A percentile compares a stretch with the other conserved stretches of the same genome.
These are phyloP conservation scores for Kluyveromyces dobzhanskii DNA, from an alignment of 805 yeast genomes.

Conservation along the genomic window DNA sequence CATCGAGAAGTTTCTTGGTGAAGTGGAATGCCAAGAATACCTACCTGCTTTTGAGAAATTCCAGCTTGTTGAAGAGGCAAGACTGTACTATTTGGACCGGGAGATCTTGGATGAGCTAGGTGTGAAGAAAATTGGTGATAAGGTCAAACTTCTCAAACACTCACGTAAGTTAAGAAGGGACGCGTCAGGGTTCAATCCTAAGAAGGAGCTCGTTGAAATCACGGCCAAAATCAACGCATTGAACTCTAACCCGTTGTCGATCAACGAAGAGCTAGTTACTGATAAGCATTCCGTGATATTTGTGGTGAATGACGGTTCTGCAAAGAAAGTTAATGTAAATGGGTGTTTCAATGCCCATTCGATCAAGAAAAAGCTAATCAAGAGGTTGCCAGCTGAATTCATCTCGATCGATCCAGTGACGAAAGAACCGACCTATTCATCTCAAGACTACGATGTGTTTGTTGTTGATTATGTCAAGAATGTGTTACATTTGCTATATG, in stretches of 20 bases:
- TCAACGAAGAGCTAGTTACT: conserved; percentile 25
- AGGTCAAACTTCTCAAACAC: conserved; percentile 58
- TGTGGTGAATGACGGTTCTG: conserved; percentile 66
- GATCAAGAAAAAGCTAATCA: conserved; percentile 61
- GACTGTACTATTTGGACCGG: conserved; percentile 39
- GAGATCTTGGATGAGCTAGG: conserved; percentile 66
- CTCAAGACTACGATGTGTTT: conserved; percentile 50
- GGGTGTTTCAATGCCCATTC: conserved; percentile 78
- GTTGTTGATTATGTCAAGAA: conserved; percentile 39
- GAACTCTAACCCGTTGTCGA: conserved; percentile 11
- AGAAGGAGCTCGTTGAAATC: conserved; percentile 14
- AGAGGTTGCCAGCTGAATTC: conserved; percentile 35
- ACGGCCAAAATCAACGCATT: conserved; percentile 18
- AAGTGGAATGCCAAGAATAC: conserved; percentile 18
- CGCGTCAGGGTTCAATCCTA: conserved; percentile 7
- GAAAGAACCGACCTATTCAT: conserved; percentile 20
- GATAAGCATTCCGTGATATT: conserved; percentile 48
- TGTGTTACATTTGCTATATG: conserved; percentile 45
- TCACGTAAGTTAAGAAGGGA: conserved; percentile 35
- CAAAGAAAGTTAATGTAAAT: conserved; percentile 57
- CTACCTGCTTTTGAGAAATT: conserved; percentile 14
- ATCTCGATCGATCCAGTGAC: conserved; percentile 12
- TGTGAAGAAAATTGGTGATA: conserved; percentile 70
- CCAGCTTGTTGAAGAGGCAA: conserved; percentile 16
- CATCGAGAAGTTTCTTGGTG: conserved; percentile 16